Percentiles rank a stretch among this genome's conserved stretches.
These are phyloP conservation scores for Fusarium penzigii DNA, from an alignment of 2,329 filamentous ascomycete genomes.

Conservation along the genomic window DNA sequence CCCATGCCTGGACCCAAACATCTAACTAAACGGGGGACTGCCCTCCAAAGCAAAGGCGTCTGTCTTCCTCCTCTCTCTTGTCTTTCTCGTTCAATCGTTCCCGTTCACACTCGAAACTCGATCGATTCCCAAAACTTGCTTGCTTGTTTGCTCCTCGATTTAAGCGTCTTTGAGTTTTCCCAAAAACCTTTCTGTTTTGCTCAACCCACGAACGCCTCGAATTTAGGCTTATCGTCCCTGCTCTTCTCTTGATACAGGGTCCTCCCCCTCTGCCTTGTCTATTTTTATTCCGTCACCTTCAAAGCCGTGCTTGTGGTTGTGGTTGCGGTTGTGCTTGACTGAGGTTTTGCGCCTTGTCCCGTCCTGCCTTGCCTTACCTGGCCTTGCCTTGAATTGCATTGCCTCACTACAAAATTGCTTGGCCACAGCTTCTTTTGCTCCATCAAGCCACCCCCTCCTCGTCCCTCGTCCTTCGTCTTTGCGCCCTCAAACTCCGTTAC, in stretches of 20 bases:
- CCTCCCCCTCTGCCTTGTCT: neutral
- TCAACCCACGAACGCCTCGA: neutral
- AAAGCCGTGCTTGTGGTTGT: too few relatives aligned
- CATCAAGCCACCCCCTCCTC: slow-evolving; percentile 33
- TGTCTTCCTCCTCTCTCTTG: neutral
- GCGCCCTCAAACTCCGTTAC: slow-evolving; percentile 10
- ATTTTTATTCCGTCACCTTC: neutral
- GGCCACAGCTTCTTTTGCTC: slow-evolving; percentile 27
- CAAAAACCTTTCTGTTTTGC: neutral
- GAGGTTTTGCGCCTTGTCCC: slow-evolving; percentile 4
- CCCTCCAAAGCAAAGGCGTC: too few relatives aligned
- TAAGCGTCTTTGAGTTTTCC: neutral
- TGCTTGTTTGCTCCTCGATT: neutral
- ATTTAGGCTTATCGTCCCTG: neutral
- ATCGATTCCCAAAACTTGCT: neutral
- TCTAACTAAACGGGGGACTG: neutral
- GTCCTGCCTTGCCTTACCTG: slow-evolving; percentile 8
- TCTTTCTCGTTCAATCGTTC: neutral
- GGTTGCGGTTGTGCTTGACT: too few relatives aligned
- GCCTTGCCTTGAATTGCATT: slow-evolving; percentile 15
- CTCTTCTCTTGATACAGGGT: neutral
- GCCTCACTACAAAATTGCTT: slow-evolving; percentile 23
- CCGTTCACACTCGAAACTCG: neutral
- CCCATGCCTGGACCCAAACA: neutral
- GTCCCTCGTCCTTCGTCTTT: slow-evolving; percentile 23